Percentiles rank a stretch among this genome's conserved stretches.
Evolutionary conservation across 2,329 filamentous ascomycete species (phyloP).

Genomic region (Dichotomopilus funicola): DNA sequence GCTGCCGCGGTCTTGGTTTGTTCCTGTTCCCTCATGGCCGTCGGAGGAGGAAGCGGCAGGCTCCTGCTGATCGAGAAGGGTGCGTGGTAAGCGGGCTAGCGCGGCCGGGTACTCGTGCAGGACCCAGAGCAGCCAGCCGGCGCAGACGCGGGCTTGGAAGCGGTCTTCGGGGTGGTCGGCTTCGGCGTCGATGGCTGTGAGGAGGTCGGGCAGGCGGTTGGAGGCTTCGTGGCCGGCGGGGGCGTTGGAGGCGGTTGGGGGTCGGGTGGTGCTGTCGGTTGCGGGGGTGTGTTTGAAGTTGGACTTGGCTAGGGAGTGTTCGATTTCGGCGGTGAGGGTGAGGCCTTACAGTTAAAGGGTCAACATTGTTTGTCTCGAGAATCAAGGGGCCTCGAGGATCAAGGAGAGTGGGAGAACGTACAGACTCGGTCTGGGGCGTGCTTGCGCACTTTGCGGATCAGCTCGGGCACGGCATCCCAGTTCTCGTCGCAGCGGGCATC

Average conservation of each 20-base stretch:
- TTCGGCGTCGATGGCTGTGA: conserved; percentile 53
- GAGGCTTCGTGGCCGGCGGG: conserved; percentile 41
- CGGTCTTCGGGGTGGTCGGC: conserved; percentile 47
- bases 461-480: conserved; percentile 81
- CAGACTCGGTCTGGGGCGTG: conserved; percentile 81
- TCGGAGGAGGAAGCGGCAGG: too few relatives aligned
- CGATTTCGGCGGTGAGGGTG: conserved; percentile 61
- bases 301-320: conserved; percentile 56
- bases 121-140: conserved; percentile 81
- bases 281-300: conserved; percentile 35
- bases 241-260: conserved; percentile 28
- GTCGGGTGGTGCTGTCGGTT: conserved; percentile 31
- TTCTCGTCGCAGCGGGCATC: conserved; percentile 79
- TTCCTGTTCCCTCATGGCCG: too few relatives aligned
- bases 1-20: not conserved
- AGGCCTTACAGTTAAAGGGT: too few relatives aligned
- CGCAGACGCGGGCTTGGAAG: conserved; percentile 75
- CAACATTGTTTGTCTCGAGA: too few relatives aligned
- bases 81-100: conserved; percentile 54
- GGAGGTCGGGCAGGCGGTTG: conserved; percentile 43
- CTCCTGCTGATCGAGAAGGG: conserved; percentile 53
- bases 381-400: too few relatives aligned
- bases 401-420: conserved; percentile 45
- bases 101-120: conserved; percentile 62
- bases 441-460: conserved; percentile 89